These are phyloP conservation scores for Aquilaria sinensis DNA, from an alignment of 345 rosid species.

Conservation along the genomic window DNA sequence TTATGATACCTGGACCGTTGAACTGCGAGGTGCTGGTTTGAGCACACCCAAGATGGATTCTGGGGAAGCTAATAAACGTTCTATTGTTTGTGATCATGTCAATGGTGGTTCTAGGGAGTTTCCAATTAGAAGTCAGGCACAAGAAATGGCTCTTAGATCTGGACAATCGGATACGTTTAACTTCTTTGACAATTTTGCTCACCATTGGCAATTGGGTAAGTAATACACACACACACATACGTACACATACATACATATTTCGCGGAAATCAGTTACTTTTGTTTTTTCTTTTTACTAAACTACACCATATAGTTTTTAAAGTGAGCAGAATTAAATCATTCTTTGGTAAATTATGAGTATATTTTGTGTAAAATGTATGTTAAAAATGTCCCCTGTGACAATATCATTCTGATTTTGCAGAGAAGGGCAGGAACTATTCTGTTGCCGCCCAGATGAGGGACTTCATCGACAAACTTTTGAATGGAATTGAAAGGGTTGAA, in stretches of 20 bases:
- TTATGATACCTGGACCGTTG: slow-evolving; percentile 88
- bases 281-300: slow-evolving; percentile 17
- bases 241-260: no score
- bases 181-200: no score
- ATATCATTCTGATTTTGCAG: slow-evolving; percentile 9
- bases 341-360: no score
- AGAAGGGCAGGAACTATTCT: slow-evolving; percentile 16
- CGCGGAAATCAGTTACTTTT: slow-evolving; percentile 20
- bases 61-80: slow-evolving; percentile 17
- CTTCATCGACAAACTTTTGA: slow-evolving; percentile 20
- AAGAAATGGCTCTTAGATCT: no score
- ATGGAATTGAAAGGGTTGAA: neutral
- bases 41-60: slow-evolving; percentile 31
- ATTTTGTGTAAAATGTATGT: neutral
- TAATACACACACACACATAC: no score
- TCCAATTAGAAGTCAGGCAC: no score
- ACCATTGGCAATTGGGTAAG: no score
- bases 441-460: slow-evolving; percentile 25
- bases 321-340: slow-evolving; percentile 26
- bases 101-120: no score
- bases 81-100: slow-evolving; percentile 1
- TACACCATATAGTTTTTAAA: slow-evolving; percentile 29
- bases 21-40: slow-evolving; percentile 82
- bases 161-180: no score
- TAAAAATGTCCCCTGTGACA: neutral